A percentile compares a stretch with the other conserved stretches of the same genome.
Conservation (phyloP, 495 filamentous ascomycete species). For the Xylaria scruposa region DNA sequence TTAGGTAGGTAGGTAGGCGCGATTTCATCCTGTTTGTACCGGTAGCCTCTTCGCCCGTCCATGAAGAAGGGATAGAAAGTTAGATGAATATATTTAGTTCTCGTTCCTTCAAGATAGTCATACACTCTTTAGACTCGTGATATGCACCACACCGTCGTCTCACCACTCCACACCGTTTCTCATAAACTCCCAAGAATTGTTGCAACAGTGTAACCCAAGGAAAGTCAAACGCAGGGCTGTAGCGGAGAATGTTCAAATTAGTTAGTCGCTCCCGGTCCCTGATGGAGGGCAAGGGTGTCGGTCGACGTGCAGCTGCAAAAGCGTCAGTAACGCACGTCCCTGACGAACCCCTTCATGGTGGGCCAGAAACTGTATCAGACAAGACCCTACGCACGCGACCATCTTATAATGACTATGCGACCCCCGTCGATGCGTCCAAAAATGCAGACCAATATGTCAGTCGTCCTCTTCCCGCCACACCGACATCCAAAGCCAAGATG, state of each 20-base stretch:
- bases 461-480: conserved; percentile 47
- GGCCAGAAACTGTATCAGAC: conserved; percentile 55
- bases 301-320: conserved; percentile 37
- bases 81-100: conserved; percentile 13
- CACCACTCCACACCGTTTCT: conserved; percentile 12
- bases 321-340: conserved; percentile 47
- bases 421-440: conserved; percentile 26
- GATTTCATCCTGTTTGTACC: background rate
- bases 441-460: conserved; percentile 45
- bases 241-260: conserved; percentile 27
- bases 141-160: conserved; percentile 22
- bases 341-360: conserved; percentile 43
- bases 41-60: background rate
- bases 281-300: conserved; percentile 23
- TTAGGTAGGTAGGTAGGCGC: background rate
- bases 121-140: background rate
- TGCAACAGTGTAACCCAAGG: conserved; percentile 15
- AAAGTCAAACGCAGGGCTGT: conserved; percentile 2
- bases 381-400: conserved; percentile 41
- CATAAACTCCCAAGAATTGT: background rate
- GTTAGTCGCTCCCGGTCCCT: conserved; percentile 23
- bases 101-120: background rate
- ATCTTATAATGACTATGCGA: conserved; percentile 35
- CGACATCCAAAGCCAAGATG: conserved; percentile 45
- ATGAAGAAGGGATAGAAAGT: conserved; percentile 5